Percentiles rank a stretch among this genome's conserved stretches.
Evolutionary conservation across 805 yeast species (phyloP).

Genomic region (Candida koratica): DNA sequence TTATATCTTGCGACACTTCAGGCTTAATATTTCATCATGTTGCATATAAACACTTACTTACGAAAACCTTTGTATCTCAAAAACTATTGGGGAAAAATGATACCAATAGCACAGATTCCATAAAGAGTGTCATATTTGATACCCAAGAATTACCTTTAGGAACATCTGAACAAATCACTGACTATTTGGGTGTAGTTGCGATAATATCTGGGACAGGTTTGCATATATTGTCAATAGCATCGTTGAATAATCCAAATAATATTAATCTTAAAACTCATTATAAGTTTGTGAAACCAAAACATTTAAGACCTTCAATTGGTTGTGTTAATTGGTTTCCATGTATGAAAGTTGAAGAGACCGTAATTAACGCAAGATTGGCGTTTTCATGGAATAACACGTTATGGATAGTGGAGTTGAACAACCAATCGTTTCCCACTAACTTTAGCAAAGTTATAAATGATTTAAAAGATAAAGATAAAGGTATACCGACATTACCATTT

Average conservation of each 20-base stretch:
- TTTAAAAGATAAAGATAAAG: conserved; percentile 35
- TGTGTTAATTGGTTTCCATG: conserved; percentile 64
- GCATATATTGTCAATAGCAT: conserved; percentile 48
- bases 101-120: conserved; percentile 16
- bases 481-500: conserved; percentile 22
- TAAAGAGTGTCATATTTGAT: conserved; percentile 20
- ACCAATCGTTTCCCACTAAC: conserved; percentile 28
- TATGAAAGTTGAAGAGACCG: conserved; percentile 22
- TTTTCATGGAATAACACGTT: conserved; percentile 66
- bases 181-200: conserved; percentile 56
- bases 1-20: conserved; percentile 31
- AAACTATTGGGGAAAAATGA: conserved; percentile 49
- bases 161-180: conserved; percentile 49
- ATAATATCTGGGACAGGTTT: conserved; percentile 51
- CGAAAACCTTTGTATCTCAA: conserved; percentile 44
- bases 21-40: conserved; percentile 59
- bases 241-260: conserved; percentile 36
- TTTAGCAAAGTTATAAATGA: conserved; percentile 24
- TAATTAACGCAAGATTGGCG: conserved; percentile 46
- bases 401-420: conserved; percentile 50
- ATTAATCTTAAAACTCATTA: conserved; percentile 44
- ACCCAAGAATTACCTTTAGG: conserved; percentile 61
- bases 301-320: conserved; percentile 11
- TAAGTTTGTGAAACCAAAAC: conserved; percentile 43
- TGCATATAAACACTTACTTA: conserved; percentile 55